These are phyloP conservation scores for Flaveria trinervia DNA, from an alignment of 129 eudicot genomes.

Conservation along the genomic window DNA sequence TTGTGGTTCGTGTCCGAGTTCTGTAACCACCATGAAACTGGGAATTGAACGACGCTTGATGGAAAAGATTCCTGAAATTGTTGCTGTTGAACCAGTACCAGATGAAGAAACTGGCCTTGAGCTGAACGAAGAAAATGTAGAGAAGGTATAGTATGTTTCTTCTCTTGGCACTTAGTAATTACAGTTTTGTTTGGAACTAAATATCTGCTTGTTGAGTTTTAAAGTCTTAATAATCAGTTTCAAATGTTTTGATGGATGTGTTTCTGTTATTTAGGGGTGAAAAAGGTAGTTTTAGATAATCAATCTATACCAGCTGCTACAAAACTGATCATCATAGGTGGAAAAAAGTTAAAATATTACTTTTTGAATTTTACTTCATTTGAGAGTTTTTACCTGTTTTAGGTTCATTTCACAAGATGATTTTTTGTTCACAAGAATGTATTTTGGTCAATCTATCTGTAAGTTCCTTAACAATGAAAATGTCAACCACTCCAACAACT, in stretches of 20 bases:
- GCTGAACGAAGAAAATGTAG: constrained; percentile 85
- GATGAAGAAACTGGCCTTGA: constrained; percentile 95
- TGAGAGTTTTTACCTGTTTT: background rate
- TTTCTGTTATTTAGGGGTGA: background rate
- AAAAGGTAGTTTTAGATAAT: background rate
- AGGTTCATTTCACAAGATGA: background rate
- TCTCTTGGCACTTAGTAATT: background rate
- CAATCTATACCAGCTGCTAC: background rate
- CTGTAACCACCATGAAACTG: constrained; percentile 85
- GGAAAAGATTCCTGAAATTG: constrained; percentile 94
- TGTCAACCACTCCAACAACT: background rate
- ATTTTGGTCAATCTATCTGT: background rate
- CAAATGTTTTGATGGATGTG: background rate
- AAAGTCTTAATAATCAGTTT: background rate
- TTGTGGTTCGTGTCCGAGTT: constrained; percentile 97
- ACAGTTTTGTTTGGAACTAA: background rate
- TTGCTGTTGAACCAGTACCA: constrained; percentile 74
- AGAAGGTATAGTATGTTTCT: constrained; percentile 51
- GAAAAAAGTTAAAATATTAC: background rate
- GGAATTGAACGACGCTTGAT: constrained; percentile 92
- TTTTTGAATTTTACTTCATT: too few species aligned
- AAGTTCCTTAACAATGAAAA: background rate
- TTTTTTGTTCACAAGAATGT: background rate
- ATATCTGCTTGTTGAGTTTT: background rate
- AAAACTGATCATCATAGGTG: background rate